Conservation (phyloP, 2,329 filamentous ascomycete species). For the Didymellaceae sp. region DNA sequence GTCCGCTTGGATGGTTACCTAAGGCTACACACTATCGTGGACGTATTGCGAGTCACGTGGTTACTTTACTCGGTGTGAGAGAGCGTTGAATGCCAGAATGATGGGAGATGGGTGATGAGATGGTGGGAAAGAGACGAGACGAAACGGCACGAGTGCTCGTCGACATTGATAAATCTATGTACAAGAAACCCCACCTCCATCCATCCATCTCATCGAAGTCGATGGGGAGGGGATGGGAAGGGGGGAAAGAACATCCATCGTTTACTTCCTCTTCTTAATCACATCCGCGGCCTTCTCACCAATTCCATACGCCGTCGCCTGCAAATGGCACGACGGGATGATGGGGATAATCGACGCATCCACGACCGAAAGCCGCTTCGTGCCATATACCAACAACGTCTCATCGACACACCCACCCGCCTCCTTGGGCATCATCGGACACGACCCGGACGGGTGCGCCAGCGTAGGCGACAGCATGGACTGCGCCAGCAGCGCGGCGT, state of each 20-base stretch:
- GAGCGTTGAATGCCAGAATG: too few relatives aligned
- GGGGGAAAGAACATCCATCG: not conserved
- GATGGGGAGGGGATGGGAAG: too few relatives aligned
- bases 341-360: conserved; percentile 44
- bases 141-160: too few relatives aligned
- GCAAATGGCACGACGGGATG: conserved; percentile 38
- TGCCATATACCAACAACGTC: conserved; percentile 41
- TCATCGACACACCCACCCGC: conserved; percentile 37
- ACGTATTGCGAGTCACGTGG: too few relatives aligned
- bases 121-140: too few relatives aligned
- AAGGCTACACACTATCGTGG: too few relatives aligned
- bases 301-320: conserved; percentile 42
- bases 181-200: too few relatives aligned
- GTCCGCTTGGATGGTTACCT: too few relatives aligned
- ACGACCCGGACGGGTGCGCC: conserved; percentile 41
- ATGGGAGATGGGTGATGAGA: too few relatives aligned
- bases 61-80: too few relatives aligned
- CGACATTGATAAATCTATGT: conserved; percentile 1
- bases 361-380: conserved; percentile 33
- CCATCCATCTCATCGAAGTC: too few relatives aligned
- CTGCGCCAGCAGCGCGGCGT: conserved; percentile 26
- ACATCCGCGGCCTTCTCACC: conserved; percentile 46
- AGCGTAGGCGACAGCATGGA: conserved; percentile 32
- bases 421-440: conserved; percentile 37
- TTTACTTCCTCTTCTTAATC: conserved; percentile 32